Conservation (phyloP, 495 filamentous ascomycete genomes). For the Geoglossum glabrum region DNA sequence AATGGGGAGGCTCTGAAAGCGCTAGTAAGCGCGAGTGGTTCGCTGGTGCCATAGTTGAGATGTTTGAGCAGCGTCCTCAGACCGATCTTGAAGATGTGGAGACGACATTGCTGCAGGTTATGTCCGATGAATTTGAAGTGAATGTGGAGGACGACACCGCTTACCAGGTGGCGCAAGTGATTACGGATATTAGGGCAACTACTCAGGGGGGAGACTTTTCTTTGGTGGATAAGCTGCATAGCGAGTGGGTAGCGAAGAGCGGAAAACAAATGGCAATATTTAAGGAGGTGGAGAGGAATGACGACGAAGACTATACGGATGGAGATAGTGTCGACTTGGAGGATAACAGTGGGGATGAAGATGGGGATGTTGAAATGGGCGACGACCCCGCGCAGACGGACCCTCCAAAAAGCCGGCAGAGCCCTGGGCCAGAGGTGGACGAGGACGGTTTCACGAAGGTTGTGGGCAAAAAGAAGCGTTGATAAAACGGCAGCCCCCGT, state of each 20-base stretch:
- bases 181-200: slow-evolving; percentile 44
- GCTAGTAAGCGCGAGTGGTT: slow-evolving; percentile 91
- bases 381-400: slow-evolving; percentile 44
- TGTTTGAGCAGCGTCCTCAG: slow-evolving; percentile 49
- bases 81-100: slow-evolving; percentile 73
- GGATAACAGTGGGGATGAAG: slow-evolving; percentile 32
- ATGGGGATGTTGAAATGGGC: slow-evolving; percentile 53
- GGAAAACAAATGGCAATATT: slow-evolving; percentile 31
- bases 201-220: slow-evolving; percentile 42
- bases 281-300: slow-evolving; percentile 31
- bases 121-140: slow-evolving; percentile 90
- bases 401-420: slow-evolving; percentile 10
- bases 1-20: slow-evolving; percentile 75
- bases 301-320: slow-evolving; percentile 31
- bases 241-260: slow-evolving; percentile 37
- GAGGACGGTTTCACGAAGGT: slow-evolving; percentile 11
- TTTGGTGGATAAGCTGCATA: slow-evolving; percentile 46
- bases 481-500: neutral
- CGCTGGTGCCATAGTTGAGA: slow-evolving; percentile 68
- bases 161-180: slow-evolving; percentile 46
- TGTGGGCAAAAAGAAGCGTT: slow-evolving; percentile 7
- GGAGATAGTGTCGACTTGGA: slow-evolving; percentile 37
- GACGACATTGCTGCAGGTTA: slow-evolving; percentile 60
- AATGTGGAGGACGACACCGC: slow-evolving; percentile 77
- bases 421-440: slow-evolving; percentile 11